These are phyloP conservation scores for Beauveria brongniartii DNA, from an alignment of 2,329 filamentous ascomycete species.

Conservation along the genomic window DNA sequence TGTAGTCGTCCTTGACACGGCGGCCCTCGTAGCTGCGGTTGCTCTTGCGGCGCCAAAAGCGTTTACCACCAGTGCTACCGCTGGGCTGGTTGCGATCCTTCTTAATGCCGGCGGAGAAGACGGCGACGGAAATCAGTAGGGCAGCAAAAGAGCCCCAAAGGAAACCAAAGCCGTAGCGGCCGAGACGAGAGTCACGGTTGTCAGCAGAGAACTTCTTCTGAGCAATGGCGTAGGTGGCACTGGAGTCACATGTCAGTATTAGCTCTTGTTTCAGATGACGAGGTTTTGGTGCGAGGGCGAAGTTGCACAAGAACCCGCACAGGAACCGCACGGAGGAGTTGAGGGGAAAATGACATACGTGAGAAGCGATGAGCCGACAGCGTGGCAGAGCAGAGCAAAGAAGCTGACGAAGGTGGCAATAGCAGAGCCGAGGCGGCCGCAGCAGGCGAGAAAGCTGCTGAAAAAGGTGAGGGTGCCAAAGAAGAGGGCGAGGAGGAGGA, in stretches of 20 bases:
- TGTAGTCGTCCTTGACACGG: slow-evolving; percentile 64
- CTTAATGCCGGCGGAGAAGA: slow-evolving; percentile 58
- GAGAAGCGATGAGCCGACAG: slow-evolving; percentile 61
- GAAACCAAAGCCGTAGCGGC: slow-evolving; percentile 65
- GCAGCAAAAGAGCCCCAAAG: slow-evolving; percentile 64
- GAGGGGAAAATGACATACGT: slow-evolving; percentile 46
- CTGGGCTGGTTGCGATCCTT: slow-evolving; percentile 24
- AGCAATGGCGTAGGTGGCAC: slow-evolving; percentile 57
- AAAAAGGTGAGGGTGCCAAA: slow-evolving; percentile 64
- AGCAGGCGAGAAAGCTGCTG: slow-evolving; percentile 60
- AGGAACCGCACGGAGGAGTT: neutral
- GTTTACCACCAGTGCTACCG: slow-evolving; percentile 23
- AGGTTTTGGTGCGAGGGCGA: neutral
- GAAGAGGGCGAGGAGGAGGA: slow-evolving; percentile 77
- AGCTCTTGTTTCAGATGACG: neutral
- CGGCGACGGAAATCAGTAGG: slow-evolving; percentile 55
- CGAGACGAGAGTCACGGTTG: slow-evolving; percentile 51
- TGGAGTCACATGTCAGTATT: slow-evolving; percentile 16
- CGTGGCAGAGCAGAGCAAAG: slow-evolving; percentile 61
- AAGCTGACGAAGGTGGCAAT: slow-evolving; percentile 51
- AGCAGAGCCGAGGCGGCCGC: slow-evolving; percentile 61
- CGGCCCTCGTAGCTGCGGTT: slow-evolving; percentile 37
- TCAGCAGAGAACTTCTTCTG: slow-evolving; percentile 55
- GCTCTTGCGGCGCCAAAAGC: slow-evolving; percentile 26
- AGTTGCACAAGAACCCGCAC: slow-evolving; percentile 15